phyloP scores from a whole-genome alignment of 805 yeast genomes.

The Debaryomyces hansenii region DNA sequence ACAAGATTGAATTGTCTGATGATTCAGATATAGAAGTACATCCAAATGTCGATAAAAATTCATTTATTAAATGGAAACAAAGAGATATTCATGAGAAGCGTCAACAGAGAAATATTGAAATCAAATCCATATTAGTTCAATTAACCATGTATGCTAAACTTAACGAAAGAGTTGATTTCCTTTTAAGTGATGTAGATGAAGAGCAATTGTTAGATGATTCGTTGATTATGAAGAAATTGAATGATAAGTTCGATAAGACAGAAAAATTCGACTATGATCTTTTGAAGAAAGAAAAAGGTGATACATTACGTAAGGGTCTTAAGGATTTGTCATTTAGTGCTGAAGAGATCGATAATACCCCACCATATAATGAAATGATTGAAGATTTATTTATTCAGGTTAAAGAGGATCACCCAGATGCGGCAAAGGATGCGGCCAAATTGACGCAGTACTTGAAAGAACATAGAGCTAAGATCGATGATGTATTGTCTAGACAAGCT shows the following conservation, averaged over 20 bases:
- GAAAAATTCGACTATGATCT: constrained; percentile 55
- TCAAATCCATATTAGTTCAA: constrained; percentile 73
- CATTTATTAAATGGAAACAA: constrained; percentile 95
- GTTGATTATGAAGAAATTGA: constrained; percentile 41
- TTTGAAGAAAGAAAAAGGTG: constrained; percentile 37
- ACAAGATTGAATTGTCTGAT: constrained; percentile 90
- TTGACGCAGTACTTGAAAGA: constrained; percentile 43
- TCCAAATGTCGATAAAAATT: constrained; percentile 93
- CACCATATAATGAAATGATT: constrained; percentile 88
- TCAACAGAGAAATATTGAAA: constrained; percentile 73
- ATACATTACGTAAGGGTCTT: constrained; percentile 45
- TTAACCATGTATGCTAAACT: constrained; percentile 76
- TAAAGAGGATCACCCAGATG: constrained; percentile 56
- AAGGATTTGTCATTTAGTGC: constrained; percentile 35
- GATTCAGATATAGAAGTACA: constrained; percentile 97
- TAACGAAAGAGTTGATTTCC: constrained; percentile 67
- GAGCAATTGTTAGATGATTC: constrained; percentile 34
- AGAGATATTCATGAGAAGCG: constrained; percentile 95
- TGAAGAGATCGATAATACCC: constrained; percentile 42
- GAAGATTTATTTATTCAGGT: constrained; percentile 85
- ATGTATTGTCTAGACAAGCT: constrained; percentile 61
- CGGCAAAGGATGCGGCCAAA: constrained; percentile 35
- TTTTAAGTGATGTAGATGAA: constrained; percentile 47
- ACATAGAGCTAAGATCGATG: constrained; percentile 71
- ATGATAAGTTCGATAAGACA: constrained; percentile 51